Evolutionary conservation across 441 rosid genomes (phyloP), one percentile per base, ranked within the genome.

Genomic region (Rhodomyrtus psidioides): DNA sequence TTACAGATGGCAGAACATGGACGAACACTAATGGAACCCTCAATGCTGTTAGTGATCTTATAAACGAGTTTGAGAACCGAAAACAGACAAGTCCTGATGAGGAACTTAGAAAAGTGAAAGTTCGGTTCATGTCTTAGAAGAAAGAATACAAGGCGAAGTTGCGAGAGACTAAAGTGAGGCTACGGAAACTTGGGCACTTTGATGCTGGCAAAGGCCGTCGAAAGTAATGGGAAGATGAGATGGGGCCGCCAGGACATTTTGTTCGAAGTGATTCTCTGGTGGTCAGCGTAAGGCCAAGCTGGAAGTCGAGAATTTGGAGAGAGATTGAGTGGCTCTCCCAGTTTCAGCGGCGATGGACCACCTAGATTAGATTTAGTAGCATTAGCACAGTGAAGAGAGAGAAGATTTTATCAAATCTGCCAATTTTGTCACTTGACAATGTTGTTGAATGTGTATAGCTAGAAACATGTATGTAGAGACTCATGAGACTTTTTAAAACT

Each of bases 161-260:
- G 85, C 91, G 92, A 90, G 98, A 94, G 79, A 86, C 95, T 3
- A 97, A 94, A 89, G 89, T 87, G 85, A 94, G 94, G 90, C 90
- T 97, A 55, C 92, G 91, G 85, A 96, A 92, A 87, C 91, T 85
- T 53, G 90, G 91, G 65, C 87, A 85, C 82, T 59, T 88, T 75
- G 98, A 93, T n/a, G 89, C 85, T 59, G 93, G 93, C 5, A 95
- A 89, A 91, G 85, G 89, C 82, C 93, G 94, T 55, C 90, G 97
- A 84, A 96, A 88, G 87, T 97, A 99, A 99, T 97, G 99, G 98
- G 27, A 93, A 90, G 92, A 86, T 92, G 79, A 91, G 95, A 59
- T 3, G 79, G 79, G n/a, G 79, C 3, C 39, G 79, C 49, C 12
- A 34, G 49, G 79, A 70, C 3, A 5, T 21, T 70, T 70, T 21